These are phyloP conservation scores for Spinacia oleracea DNA, from an alignment of 179 eudicot genomes.

Conservation along the genomic window DNA sequence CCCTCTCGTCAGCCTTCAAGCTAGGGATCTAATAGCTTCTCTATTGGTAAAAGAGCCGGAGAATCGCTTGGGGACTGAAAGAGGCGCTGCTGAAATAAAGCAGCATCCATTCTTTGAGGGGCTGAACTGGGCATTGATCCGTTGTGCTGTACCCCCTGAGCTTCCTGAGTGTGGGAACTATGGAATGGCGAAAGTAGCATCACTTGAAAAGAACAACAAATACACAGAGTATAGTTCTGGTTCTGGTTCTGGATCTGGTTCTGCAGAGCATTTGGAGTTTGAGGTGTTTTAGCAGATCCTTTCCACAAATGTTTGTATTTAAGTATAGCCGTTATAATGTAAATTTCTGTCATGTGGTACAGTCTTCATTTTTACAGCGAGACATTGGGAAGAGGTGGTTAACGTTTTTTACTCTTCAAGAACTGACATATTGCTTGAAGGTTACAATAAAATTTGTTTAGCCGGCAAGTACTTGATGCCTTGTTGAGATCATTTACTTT, in stretches of 20 bases:
- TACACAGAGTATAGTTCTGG: slow-evolving; percentile 42
- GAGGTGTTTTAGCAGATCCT: slow-evolving; percentile 54
- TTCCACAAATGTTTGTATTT: slow-evolving; percentile 22
- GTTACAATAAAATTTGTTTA: slow-evolving; percentile 21
- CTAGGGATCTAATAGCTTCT: slow-evolving; percentile 42
- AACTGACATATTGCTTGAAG: slow-evolving; percentile 17
- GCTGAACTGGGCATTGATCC: slow-evolving; percentile 81
- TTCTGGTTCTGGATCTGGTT: slow-evolving; percentile 27
- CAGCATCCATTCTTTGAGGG: slow-evolving; percentile 57
- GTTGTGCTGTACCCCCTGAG: slow-evolving; percentile 69
- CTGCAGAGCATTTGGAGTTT: slow-evolving; percentile 59
- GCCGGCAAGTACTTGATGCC: slow-evolving; percentile 15
- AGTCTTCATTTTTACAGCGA: slow-evolving; percentile 28
- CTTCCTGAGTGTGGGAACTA: slow-evolving; percentile 51
- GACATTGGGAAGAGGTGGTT: slow-evolving; percentile 17
- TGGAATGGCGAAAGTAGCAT: slow-evolving; percentile 27
- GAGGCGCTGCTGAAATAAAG: slow-evolving; percentile 58
- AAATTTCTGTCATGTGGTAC: slow-evolving; percentile 24
- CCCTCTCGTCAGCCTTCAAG: slow-evolving; percentile 61
- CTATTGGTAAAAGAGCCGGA: slow-evolving; percentile 53
- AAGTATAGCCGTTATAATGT: slow-evolving; percentile 25
- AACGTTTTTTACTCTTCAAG: background rate
- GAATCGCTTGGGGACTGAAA: slow-evolving; percentile 47
- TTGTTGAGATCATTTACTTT: background rate
- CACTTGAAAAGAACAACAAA: slow-evolving; percentile 38